These are phyloP conservation scores for Ligustrum vulgare DNA, from an alignment of 257 asterid genomes.

Conservation along the genomic window DNA sequence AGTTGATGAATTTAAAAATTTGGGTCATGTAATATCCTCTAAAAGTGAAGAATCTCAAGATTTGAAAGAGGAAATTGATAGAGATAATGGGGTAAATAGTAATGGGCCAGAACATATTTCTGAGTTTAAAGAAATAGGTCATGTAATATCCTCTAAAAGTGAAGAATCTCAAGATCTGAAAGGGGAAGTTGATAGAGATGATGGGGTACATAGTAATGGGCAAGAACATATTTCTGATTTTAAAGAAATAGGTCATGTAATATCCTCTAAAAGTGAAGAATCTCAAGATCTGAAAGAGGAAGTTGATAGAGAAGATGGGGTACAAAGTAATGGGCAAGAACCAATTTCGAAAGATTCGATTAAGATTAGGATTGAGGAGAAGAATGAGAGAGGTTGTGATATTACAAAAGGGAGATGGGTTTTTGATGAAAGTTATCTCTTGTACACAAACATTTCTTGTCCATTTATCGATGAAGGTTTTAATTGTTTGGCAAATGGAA, in stretches of 20 bases:
- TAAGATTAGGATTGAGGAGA: conserved; percentile 21
- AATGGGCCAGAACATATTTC: conserved; percentile 9
- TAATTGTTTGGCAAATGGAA: conserved; percentile 74
- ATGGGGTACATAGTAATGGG: neutral
- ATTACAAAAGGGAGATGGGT: conserved; percentile 79
- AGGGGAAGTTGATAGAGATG: conserved; percentile 1
- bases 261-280: neutral
- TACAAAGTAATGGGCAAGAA: neutral
- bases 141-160: conserved; percentile 1
- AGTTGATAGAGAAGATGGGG: neutral
- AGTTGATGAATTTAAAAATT: neutral
- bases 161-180: conserved; percentile 5
- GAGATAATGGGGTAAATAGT: neutral
- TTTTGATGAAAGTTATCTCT: conserved; percentile 69
- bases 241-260: conserved; percentile 8
- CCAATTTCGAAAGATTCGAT: conserved; percentile 10
- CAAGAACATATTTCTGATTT: conserved; percentile 14
- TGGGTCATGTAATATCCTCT: conserved; percentile 9
- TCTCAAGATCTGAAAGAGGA: conserved; percentile 6
- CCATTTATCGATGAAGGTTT: conserved; percentile 95
- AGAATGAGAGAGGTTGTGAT: conserved; percentile 46
- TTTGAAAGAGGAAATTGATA: conserved; percentile 3
- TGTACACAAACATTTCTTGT: conserved; percentile 65
- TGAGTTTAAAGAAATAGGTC: neutral
- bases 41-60: neutral